phyloP scores from a whole-genome alignment of 768 basidiomycete genomes.

The Boletus edulis region DNA sequence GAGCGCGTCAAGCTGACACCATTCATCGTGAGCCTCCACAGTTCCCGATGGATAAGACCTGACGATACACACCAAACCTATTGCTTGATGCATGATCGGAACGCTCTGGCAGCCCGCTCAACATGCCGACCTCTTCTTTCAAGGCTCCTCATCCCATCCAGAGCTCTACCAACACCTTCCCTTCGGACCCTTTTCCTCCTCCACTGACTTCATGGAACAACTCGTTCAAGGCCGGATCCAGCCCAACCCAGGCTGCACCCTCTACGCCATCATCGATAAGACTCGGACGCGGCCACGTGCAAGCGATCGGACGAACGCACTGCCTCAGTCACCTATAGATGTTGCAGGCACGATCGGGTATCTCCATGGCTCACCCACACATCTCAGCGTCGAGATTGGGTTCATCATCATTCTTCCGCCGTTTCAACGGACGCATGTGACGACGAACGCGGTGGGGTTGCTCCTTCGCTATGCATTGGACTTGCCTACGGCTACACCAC shows the following conservation, averaged over 20 bases:
- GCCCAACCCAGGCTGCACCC: slow-evolving; percentile 30
- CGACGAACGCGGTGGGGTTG: slow-evolving; percentile 51
- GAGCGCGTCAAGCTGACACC: slow-evolving; percentile 49
- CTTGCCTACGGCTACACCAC: slow-evolving; percentile 28
- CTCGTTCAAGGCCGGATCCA: slow-evolving; percentile 37
- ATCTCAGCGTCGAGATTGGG: slow-evolving; percentile 54
- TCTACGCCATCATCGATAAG: slow-evolving; percentile 59
- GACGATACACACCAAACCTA: neutral
- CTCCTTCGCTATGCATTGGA: slow-evolving; percentile 50
- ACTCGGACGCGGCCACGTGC: slow-evolving; percentile 19
- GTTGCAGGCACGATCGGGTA: slow-evolving; percentile 56
- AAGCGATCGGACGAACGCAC: neutral
- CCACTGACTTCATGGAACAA: slow-evolving; percentile 34
- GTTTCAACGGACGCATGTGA: slow-evolving; percentile 65
- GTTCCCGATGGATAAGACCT: neutral
- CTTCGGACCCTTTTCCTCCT: slow-evolving; percentile 45
- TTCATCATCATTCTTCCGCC: slow-evolving; percentile 50
- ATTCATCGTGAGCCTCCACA: slow-evolving; percentile 41
- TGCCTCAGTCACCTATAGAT: too few species aligned
- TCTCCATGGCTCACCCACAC: slow-evolving; percentile 39
- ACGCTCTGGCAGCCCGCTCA: slow-evolving; percentile 39
- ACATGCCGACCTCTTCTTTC: slow-evolving; percentile 42
- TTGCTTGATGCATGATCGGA: neutral
- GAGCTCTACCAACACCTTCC: slow-evolving; percentile 48
- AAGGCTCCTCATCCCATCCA: slow-evolving; percentile 33